These are phyloP conservation scores for Pelargonium nanum DNA, from an alignment of 345 rosid species.

Conservation along the genomic window DNA sequence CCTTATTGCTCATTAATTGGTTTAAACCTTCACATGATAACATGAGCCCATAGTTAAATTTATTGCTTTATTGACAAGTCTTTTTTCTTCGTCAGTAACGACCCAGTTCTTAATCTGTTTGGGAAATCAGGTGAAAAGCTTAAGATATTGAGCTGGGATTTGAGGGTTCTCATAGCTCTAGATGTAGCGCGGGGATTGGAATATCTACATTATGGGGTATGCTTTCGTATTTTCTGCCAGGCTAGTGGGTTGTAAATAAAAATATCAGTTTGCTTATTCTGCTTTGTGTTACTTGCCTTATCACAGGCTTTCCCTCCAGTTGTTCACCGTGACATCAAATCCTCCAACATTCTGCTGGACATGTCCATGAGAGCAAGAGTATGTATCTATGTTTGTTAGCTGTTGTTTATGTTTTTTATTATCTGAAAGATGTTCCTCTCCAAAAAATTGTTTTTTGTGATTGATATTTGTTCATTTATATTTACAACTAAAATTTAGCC, in stretches of 20 bases:
- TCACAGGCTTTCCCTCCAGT: constrained; percentile 95
- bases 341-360: constrained; percentile 91
- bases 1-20: too few species aligned
- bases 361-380: constrained; percentile 96
- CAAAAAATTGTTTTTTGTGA: too few species aligned
- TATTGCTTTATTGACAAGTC: background rate
- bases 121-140: constrained; percentile 40
- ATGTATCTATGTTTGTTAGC: constrained; percentile 12
- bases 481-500: too few species aligned
- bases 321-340: constrained; percentile 87
- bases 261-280: background rate
- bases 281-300: background rate
- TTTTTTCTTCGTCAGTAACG: background rate
- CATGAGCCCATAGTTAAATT: too few species aligned
- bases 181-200: constrained; percentile 94
- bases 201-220: constrained; percentile 99
- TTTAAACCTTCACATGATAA: too few species aligned
- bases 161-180: constrained; percentile 72
- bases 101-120: background rate
- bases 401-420: background rate
- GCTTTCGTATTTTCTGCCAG: constrained; percentile 1
- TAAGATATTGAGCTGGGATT: constrained; percentile 66
- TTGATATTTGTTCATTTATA: background rate
- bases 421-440: background rate
- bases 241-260: background rate